A percentile compares a stretch with the other conserved stretches of the same genome.
These are phyloP conservation scores for Fusarium concolor DNA, from an alignment of 2,329 filamentous ascomycete species.

Conservation along the genomic window DNA sequence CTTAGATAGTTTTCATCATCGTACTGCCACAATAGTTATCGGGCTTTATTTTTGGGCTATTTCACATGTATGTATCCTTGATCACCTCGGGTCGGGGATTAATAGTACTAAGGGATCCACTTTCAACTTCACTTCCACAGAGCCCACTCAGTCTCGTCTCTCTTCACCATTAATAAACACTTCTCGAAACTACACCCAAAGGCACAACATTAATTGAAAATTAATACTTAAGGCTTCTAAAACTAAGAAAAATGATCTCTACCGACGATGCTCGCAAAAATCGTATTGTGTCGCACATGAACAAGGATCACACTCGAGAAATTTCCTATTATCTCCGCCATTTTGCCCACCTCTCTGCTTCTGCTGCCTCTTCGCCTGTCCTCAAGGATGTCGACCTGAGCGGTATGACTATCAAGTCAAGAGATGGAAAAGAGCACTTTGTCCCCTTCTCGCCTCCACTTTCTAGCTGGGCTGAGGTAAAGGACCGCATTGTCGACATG, in stretches of 20 bases:
- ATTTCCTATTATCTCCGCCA: slow-evolving; percentile 82
- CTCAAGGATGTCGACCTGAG: slow-evolving; percentile 74
- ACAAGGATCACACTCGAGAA: slow-evolving; percentile 80
- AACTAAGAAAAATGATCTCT: slow-evolving; percentile 31
- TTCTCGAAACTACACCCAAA: slow-evolving; percentile 1
- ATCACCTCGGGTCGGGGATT: background rate
- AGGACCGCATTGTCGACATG: slow-evolving; percentile 79
- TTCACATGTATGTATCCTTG: slow-evolving; percentile 11
- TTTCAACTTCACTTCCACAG: slow-evolving; percentile 31
- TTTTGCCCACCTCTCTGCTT: slow-evolving; percentile 69
- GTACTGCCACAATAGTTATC: background rate
- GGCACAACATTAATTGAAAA: background rate
- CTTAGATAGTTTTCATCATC: background rate
- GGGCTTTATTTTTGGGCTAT: background rate
- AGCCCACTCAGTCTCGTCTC: background rate
- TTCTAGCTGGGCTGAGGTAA: slow-evolving; percentile 73
- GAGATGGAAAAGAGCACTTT: slow-evolving; percentile 58
- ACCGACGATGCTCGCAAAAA: slow-evolving; percentile 48
- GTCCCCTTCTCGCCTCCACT: slow-evolving; percentile 79
- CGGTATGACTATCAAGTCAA: slow-evolving; percentile 70
- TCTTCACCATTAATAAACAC: background rate
- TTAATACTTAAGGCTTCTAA: fast-evolving
- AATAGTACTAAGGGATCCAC: slow-evolving; percentile 33
- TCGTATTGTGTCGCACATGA: slow-evolving; percentile 81
- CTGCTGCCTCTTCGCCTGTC: slow-evolving; percentile 66